Evolutionary conservation across 257 asterid genomes (phyloP).

Genomic region (Solanum rostratum): DNA sequence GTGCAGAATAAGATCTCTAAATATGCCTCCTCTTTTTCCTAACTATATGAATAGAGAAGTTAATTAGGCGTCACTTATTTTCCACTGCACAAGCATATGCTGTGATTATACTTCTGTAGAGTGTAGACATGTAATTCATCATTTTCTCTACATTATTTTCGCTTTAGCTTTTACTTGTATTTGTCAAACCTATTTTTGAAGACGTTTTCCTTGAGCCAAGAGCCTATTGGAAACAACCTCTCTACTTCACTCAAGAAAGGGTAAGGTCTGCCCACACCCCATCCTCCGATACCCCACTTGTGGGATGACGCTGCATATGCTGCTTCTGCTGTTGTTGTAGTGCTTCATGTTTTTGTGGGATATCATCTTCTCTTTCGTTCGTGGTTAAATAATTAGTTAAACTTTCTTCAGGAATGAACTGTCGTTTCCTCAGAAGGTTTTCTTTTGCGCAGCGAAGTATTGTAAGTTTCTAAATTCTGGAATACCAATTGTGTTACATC

Average conservation of each 20-base stretch:
- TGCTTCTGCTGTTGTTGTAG: neutral
- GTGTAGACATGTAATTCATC: neutral
- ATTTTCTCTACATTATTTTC: neutral
- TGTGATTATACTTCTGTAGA: neutral
- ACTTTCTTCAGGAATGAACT: conserved; percentile 27
- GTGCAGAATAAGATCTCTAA: neutral
- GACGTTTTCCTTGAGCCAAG: neutral
- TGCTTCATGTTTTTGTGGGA: neutral
- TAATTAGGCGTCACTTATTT: neutral
- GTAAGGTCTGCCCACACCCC: neutral
- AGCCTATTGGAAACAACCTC: neutral
- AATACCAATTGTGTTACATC: neutral
- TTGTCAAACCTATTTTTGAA: neutral
- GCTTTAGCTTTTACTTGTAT: neutral
- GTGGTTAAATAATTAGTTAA: neutral
- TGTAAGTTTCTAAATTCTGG: conserved; percentile 30
- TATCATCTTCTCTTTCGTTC: neutral
- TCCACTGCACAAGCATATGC: neutral
- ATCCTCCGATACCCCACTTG: neutral
- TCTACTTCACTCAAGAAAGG: neutral
- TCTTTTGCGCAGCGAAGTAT: conserved; percentile 39
- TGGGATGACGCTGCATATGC: neutral
- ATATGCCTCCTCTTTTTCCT: neutral
- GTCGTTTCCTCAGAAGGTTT: conserved; percentile 36
- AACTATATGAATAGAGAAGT: neutral